Evolutionary conservation across 208 protist genomes (phyloP).

Genomic region (Wallacemonas rigidus): DNA sequence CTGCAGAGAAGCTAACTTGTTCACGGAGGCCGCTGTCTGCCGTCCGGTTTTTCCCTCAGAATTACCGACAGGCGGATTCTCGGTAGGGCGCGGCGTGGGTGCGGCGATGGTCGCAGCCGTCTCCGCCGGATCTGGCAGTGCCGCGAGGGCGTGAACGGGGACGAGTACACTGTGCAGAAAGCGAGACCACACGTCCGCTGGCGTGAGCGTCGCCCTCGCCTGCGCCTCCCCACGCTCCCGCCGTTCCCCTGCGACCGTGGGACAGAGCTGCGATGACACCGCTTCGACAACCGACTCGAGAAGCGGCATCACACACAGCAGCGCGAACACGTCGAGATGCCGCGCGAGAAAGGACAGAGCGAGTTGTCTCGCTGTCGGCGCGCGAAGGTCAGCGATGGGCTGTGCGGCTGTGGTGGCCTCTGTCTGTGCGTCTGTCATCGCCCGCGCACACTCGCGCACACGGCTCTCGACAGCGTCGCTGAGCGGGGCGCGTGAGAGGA

Average conservation of each 20-base stretch:
- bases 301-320: constrained; percentile 33
- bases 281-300: constrained; percentile 29
- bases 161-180: neutral
- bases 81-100: too few relatives aligned
- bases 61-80: too few relatives aligned
- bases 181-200: neutral
- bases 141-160: neutral
- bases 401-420: neutral
- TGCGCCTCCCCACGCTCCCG: too few relatives aligned
- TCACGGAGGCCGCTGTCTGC: too few relatives aligned
- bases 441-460: constrained; percentile 10
- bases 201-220: neutral
- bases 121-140: neutral
- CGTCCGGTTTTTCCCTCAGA: too few relatives aligned
- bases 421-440: neutral
- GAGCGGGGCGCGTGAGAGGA: constrained; percentile 22
- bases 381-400: neutral
- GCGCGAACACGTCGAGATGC: constrained; percentile 40
- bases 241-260: too few relatives aligned
- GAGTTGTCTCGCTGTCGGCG: neutral
- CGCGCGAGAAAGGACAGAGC: constrained; percentile 28
- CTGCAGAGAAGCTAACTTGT: too few relatives aligned
- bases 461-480: constrained; percentile 18
- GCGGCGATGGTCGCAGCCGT: too few relatives aligned
- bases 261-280: neutral